Evolutionary conservation across 2,329 filamentous ascomycete genomes (phyloP), one percentile per base, ranked within the genome.

Genomic region (Mycosphaerella arachidis): DNA sequence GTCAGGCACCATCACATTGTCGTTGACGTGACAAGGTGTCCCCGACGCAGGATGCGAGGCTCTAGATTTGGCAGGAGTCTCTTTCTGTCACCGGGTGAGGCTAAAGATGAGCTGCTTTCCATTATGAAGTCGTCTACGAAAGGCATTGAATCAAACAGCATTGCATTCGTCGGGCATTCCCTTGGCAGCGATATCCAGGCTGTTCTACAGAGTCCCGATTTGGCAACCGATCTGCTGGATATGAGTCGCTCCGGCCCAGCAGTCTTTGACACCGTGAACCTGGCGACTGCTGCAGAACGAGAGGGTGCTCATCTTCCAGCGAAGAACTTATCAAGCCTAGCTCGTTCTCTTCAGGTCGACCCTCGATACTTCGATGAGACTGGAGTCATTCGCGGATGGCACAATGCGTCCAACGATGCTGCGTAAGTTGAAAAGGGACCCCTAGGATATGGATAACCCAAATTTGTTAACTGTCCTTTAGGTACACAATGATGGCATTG

Each of bases 121-220:
- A 45, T 57, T 27, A 40, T 58, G 10, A 27, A 37, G 43, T 53
- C 51, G 12, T 24, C 33, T 20, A 6, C n/a, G 12, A 10, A 30
- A 8, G 20, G 29, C 13, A 29, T 16, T 51, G 56, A 27, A 5
- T n/a, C 55, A 48, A 45, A 45, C 16, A 27, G 50, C 48, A 74
- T 95, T 27, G 78, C 93, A 2, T 54, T 66, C n/a, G 57, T 64
- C 3, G 63, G 63, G 16, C 91, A 96, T 68, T 86, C 88, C 57
- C 73, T 88, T 6, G 67, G 74, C 0, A 72, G 78, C 4, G 92
- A 96, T 67, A 76, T 95, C 57, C 74, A 76, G 0, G 89, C 87
- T 68, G 80, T 96, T 4, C 73, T 75, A 1, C 70, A 91, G 6
- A 48, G 56, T 24, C 59, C 59, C 18, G 53, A 45, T 1, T n/a